Evolutionary conservation across 129 eudicot species (phyloP).

Genomic region (Calendula officinalis): DNA sequence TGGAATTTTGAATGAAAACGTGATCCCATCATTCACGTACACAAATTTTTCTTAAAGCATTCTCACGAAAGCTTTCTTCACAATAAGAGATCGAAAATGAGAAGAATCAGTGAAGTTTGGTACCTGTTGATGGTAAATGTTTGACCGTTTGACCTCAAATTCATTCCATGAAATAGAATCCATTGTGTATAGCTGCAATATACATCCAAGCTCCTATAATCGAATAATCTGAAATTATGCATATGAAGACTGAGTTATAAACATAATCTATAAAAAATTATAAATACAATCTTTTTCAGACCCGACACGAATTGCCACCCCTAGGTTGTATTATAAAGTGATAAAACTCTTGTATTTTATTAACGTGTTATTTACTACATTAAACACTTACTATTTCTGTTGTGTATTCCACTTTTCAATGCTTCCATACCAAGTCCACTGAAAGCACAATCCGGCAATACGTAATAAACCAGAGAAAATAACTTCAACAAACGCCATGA

Average conservation of each 20-base stretch:
- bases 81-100: background rate
- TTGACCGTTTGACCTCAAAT: constrained; percentile 1
- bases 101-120: background rate
- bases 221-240: background rate
- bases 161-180: constrained; percentile 6
- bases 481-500: constrained; percentile 89
- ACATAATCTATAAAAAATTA: background rate
- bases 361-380: background rate
- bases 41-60: background rate
- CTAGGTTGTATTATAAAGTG: too few relatives aligned
- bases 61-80: background rate
- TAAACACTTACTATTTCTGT: constrained; percentile 41
- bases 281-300: background rate
- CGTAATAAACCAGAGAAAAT: constrained; percentile 57
- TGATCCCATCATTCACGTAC: constrained; percentile 7
- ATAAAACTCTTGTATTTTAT: background rate
- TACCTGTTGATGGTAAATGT: constrained; percentile 6
- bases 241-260: background rate
- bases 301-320: too few relatives aligned
- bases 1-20: background rate
- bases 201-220: constrained; percentile 22
- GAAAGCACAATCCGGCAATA: constrained; percentile 64
- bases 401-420: constrained; percentile 66
- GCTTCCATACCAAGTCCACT: constrained; percentile 88
- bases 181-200: background rate